A percentile compares a stretch with the other conserved stretches of the same genome.
Conservation (phyloP, 2,329 filamentous ascomycete species). For the Nemania sp. region DNA sequence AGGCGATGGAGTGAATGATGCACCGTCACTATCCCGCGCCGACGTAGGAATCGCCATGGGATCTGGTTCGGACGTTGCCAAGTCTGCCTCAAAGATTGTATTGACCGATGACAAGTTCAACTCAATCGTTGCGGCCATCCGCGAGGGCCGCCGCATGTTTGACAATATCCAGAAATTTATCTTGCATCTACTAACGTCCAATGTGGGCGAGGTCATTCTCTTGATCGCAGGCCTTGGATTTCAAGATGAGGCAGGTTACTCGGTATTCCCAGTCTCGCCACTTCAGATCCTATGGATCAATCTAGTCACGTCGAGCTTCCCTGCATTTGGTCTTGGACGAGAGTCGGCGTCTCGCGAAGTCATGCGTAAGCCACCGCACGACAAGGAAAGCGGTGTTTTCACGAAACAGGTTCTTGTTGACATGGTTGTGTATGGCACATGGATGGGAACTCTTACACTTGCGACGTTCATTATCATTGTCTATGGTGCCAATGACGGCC, state of each 20-base stretch:
- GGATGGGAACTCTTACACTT: conserved; percentile 78
- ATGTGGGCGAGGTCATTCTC: conserved; percentile 85
- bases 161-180: conserved; percentile 93
- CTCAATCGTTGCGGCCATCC: conserved; percentile 84
- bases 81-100: conserved; percentile 84
- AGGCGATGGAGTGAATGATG: conserved; percentile 89
- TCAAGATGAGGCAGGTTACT: conserved; percentile 76
- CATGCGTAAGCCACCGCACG: conserved; percentile 82
- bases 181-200: conserved; percentile 81
- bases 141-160: conserved; percentile 86
- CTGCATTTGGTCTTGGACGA: conserved; percentile 88
- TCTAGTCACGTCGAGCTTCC: conserved; percentile 89
- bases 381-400: conserved; percentile 76
- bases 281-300: conserved; percentile 95
- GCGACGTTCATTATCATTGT: conserved; percentile 74
- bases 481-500: conserved; percentile 66
- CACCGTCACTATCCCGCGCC: conserved; percentile 81
- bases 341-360: conserved; percentile 81
- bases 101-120: conserved; percentile 91
- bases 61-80: conserved; percentile 87
- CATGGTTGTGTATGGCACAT: conserved; percentile 82
- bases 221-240: conserved; percentile 85
- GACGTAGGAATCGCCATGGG: conserved; percentile 94
- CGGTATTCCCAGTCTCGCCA: conserved; percentile 87
- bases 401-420: conserved; percentile 81